Evolutionary conservation across 78 protist genomes (phyloP), one percentile per base, ranked within the genome.

Genomic region (Trichosphaerium sp.): DNA sequence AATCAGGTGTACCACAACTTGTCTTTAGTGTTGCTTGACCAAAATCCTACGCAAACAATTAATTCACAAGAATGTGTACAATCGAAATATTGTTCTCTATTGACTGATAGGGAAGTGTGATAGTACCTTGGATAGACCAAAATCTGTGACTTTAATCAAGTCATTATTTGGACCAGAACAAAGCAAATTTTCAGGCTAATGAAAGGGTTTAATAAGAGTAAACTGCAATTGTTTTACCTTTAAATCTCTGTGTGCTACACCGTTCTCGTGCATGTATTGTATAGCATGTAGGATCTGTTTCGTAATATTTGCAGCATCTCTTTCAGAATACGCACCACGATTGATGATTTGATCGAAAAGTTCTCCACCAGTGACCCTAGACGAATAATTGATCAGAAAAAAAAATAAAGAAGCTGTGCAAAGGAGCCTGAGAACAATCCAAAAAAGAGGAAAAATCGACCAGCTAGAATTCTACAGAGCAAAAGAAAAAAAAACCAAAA

Each of bases 361-460:
- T 70, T 92, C 96, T 35, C 96, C 96, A 34, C 96, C 96, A 8
- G 65, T 48, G n/a, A 88, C 82, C n/a, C 86, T 77, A 58, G 23
- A 40, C 23, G 7, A 3, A 31, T 10, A 4, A 52, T 4, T 28
- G 10, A 10, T 34, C 10, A 10, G 28, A 34, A 32, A 12, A 34
- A 34, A 10, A 32, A 35, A 54, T 12, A 35, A 54, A 12, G 49
- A 44, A 15, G 31, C n/a, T n/a, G n/a, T n/a, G n/a, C n/a, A n/a
- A n/a, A n/a, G n/a, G n/a, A n/a, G n/a, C n/a, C n/a, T n/a, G n/a
- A n/a, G n/a, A n/a, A n/a, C n/a, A n/a, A n/a, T n/a, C n/a, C n/a
- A n/a, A n/a, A n/a, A n/a, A n/a, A n/a, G n/a, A n/a, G n/a, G n/a
- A n/a, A n/a, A n/a, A n/a, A n/a, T n/a, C n/a, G n/a, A n/a, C n/a